Conservation (phyloP, 352 stramenopile species). For the Albugo laibachii region DNA sequence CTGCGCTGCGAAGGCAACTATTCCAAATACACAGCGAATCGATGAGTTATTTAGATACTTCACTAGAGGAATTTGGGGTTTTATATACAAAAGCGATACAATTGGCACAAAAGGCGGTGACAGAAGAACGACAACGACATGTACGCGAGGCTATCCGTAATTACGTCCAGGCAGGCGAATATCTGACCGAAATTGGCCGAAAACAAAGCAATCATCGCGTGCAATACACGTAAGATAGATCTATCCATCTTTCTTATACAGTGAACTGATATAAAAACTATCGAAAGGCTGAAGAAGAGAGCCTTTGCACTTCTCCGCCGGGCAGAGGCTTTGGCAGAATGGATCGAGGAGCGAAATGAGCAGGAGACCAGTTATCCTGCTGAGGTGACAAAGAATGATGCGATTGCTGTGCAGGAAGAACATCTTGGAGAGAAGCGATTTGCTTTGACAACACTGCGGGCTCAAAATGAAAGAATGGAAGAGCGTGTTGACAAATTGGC, state of each 20-base stretch:
- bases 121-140: slow-evolving; percentile 36
- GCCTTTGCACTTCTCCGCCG: slow-evolving; percentile 53
- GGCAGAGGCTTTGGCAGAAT: slow-evolving; percentile 45
- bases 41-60: no score
- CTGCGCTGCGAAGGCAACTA: no score
- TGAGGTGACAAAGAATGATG: slow-evolving; percentile 7
- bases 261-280: no score
- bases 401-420: slow-evolving; percentile 18
- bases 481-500: slow-evolving; percentile 40
- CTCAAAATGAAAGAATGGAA: slow-evolving; percentile 36
- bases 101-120: slow-evolving; percentile 43
- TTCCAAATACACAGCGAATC: no score
- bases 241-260: slow-evolving; percentile 1
- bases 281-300: slow-evolving; percentile 39
- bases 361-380: slow-evolving; percentile 12
- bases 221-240: slow-evolving; percentile 53
- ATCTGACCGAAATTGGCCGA: slow-evolving; percentile 44
- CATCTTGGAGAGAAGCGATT: slow-evolving; percentile 34
- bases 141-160: slow-evolving; percentile 41
- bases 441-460: slow-evolving; percentile 34
- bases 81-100: slow-evolving; percentile 40
- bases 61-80: slow-evolving; percentile 7
- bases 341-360: slow-evolving; percentile 23
- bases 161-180: slow-evolving; percentile 48
- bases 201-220: slow-evolving; percentile 29